Evolutionary conservation across 768 basidiomycete species (phyloP), one percentile per base, ranked within the genome.

Genomic region (Hypholoma sublateritium): DNA sequence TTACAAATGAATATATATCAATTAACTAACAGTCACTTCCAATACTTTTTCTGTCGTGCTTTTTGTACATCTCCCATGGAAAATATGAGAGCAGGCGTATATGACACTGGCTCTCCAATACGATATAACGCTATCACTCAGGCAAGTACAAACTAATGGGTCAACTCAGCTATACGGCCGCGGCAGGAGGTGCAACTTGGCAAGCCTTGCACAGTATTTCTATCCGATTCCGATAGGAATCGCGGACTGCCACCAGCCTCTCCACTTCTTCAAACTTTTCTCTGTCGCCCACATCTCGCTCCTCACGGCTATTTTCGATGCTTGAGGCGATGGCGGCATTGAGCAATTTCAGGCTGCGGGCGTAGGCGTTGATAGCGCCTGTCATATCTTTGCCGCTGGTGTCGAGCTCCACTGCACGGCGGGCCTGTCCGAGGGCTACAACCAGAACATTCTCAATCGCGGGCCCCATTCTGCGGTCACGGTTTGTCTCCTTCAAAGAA

Each of bases 351-450:
- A 54, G 24, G 50, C 58, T 52, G 16, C 51, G 48, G 34, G 34
- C 45, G 44, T 62, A 62, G 6, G 49, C 56, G 3, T 52, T 56
- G 46, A 62, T 59, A 3, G 58, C 62, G 25, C 47, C 62, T 17
- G 8, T 13, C 21, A 44, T 51, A 37, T 55, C 39, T 6, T 48
- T 36, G 3, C 53, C 50, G 19, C 49, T 50, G 25, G 19, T 55
- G 21, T 62, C 62, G 13, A 62, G 44, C 24, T 59, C 53, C 16
- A 62, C 61, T 4, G 61, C 61, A 16, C 44, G 36, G 9, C 53
- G 55, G 16, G 61, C 61, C 25, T 59, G 56, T 2, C 51, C 55
- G 25, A 62, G 58, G n/a, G 61, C 61, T 25, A 51, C 50, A 14
- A 50, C 32, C 16, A 57, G 49, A 44, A 14, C 22, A 25, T 24